Evolutionary conservation across 2,329 filamentous ascomycete genomes (phyloP).

Genomic region (Rutstroemia sp.): DNA sequence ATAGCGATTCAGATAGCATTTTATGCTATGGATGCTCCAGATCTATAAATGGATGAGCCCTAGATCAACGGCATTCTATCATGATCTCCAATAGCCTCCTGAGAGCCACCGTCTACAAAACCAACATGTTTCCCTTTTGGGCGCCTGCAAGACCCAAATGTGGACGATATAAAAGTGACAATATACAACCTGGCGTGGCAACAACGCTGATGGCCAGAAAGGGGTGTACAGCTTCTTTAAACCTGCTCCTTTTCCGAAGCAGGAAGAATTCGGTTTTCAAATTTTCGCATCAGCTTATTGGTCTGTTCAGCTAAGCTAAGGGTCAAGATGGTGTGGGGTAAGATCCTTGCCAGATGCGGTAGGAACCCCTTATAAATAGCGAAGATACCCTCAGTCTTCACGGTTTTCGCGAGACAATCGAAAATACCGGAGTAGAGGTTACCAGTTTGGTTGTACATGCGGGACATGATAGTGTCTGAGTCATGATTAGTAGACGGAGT

Average conservation of each 20-base stretch:
- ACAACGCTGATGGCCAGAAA: slow-evolving; percentile 2
- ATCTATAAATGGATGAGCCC: slow-evolving; percentile 45
- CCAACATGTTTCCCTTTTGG: background rate
- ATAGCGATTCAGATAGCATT: slow-evolving; percentile 27
- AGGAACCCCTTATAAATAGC: slow-evolving; percentile 98
- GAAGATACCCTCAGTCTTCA: slow-evolving; percentile 82
- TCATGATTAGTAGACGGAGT: slow-evolving; percentile 9
- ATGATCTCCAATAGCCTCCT: slow-evolving; percentile 1
- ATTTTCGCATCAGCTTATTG: slow-evolving; percentile 77
- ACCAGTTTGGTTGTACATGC: slow-evolving; percentile 97
- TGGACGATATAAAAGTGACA: slow-evolving; percentile 13
- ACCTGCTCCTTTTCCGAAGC: slow-evolving; percentile 26
- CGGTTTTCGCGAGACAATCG: slow-evolving; percentile 85
- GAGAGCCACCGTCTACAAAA: background rate
- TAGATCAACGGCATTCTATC: slow-evolving; percentile 1
- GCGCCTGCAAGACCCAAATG: background rate
- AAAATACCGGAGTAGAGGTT: slow-evolving; percentile 93
- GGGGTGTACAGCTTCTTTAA: slow-evolving; percentile 8
- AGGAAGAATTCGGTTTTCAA: slow-evolving; percentile 57
- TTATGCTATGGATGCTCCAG: slow-evolving; percentile 71
- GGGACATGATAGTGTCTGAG: slow-evolving; percentile 91
- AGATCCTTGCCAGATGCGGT: slow-evolving; percentile 85
- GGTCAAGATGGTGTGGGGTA: slow-evolving; percentile 93
- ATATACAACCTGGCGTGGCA: slow-evolving; percentile 18
- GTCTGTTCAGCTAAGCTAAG: slow-evolving; percentile 94